phyloP scores from a whole-genome alignment of 441 rosid genomes.

The Mallotus japonicus region DNA sequence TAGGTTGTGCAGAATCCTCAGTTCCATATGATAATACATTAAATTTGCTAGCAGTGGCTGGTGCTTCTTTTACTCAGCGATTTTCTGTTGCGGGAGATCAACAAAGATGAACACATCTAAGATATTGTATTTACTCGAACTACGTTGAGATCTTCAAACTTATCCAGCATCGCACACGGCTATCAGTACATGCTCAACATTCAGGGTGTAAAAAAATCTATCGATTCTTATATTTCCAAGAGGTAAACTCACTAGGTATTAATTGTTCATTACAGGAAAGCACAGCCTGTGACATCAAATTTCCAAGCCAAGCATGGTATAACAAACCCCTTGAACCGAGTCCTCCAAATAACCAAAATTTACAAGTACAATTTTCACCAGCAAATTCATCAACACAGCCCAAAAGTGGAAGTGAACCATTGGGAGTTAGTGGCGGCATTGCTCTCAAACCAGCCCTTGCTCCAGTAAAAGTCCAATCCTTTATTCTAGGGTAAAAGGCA shows the following conservation, averaged over 20 bases:
- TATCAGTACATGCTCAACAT: too few relatives aligned
- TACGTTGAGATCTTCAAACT: too few relatives aligned
- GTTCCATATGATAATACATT: too few relatives aligned
- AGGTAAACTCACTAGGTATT: slow-evolving; percentile 63
- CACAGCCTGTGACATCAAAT: slow-evolving; percentile 67
- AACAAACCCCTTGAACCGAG: slow-evolving; percentile 87
- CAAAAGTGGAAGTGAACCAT: slow-evolving; percentile 83
- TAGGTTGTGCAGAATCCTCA: too few relatives aligned
- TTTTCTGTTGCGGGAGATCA: too few relatives aligned
- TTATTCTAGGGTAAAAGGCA: slow-evolving; percentile 59
- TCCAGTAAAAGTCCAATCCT: slow-evolving; percentile 57
- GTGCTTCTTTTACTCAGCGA: too few relatives aligned
- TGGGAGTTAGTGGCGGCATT: slow-evolving; percentile 76
- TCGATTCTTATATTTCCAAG: slow-evolving; percentile 54
- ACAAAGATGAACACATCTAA: too few relatives aligned
- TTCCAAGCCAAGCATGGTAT: slow-evolving; percentile 82
- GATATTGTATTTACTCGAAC: too few relatives aligned
- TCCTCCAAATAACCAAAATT: slow-evolving; percentile 81
- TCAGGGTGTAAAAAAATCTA: neutral
- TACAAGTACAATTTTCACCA: slow-evolving; percentile 37
- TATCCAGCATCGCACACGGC: too few relatives aligned
- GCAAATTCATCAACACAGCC: slow-evolving; percentile 62
- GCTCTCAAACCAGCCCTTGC: slow-evolving; percentile 90
- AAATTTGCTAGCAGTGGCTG: too few relatives aligned
- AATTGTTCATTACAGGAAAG: slow-evolving; percentile 52